phyloP scores from a whole-genome alignment of 768 basidiomycete species.

The Rickenella mellea region DNA sequence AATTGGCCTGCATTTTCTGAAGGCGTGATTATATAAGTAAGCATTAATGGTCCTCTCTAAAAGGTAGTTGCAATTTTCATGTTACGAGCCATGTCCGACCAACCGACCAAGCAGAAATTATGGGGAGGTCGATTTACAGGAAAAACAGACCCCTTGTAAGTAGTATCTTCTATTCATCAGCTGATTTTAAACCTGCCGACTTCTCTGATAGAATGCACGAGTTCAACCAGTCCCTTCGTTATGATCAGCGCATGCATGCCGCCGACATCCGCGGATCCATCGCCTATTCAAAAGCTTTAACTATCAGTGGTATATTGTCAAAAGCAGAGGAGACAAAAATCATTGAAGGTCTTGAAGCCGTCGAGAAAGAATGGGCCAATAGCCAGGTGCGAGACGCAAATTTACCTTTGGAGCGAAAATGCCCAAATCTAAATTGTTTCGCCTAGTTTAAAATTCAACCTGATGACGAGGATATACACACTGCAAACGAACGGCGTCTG shows the following conservation, averaged over 20 bases:
- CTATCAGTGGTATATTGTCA: slow-evolving; percentile 73
- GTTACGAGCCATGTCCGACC: slow-evolving; percentile 22
- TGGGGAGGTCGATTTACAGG: slow-evolving; percentile 90
- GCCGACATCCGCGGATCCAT: slow-evolving; percentile 92
- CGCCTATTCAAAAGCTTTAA: slow-evolving; percentile 86
- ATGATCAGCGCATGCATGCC: slow-evolving; percentile 89
- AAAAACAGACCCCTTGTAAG: slow-evolving; percentile 79
- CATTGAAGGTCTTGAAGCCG: slow-evolving; percentile 60
- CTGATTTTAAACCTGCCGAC: not conserved
- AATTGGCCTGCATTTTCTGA: not conserved
- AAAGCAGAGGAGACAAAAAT: slow-evolving; percentile 65
- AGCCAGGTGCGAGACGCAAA: slow-evolving; percentile 46
- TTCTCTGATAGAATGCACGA: slow-evolving; percentile 71
- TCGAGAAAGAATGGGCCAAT: slow-evolving; percentile 79
- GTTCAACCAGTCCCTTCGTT: slow-evolving; percentile 93
- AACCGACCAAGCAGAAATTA: slow-evolving; percentile 59
- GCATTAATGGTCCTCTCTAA: no score
- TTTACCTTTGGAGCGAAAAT: not conserved
- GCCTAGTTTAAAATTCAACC: slow-evolving; percentile 61
- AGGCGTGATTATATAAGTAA: no score
- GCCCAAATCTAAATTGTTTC: not conserved
- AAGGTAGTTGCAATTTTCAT: no score
- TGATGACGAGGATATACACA: slow-evolving; percentile 99
- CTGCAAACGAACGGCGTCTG: slow-evolving; percentile 92
- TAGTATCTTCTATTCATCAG: slow-evolving; percentile 4